These are phyloP conservation scores for Suhomyces faveliae DNA, from an alignment of 805 yeast genomes.

Conservation along the genomic window DNA sequence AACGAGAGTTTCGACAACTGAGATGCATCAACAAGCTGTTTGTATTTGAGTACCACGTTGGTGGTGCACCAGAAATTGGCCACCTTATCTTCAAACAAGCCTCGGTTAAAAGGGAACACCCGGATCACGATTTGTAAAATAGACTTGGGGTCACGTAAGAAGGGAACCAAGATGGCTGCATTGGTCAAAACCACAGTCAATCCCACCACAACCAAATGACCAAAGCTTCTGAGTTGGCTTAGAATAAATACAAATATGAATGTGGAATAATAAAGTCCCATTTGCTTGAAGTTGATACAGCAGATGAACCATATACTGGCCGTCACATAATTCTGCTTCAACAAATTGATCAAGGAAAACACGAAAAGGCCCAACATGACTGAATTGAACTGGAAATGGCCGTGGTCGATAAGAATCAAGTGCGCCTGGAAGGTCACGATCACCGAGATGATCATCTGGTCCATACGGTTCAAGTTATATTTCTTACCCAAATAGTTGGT, in stretches of 20 bases:
- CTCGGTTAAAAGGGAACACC: conserved; percentile 89
- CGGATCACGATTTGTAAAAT: conserved; percentile 59
- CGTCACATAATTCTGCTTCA: conserved; percentile 58
- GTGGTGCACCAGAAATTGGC: conserved; percentile 98
- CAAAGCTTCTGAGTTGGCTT: conserved; percentile 45
- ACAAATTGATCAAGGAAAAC: conserved; percentile 61
- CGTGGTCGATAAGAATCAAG: conserved; percentile 85
- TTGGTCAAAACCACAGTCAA: conserved; percentile 60
- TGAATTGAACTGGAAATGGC: conserved; percentile 93
- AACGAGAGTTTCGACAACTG: conserved; percentile 63
- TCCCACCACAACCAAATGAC: conserved; percentile 61
- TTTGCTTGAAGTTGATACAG: conserved; percentile 85
- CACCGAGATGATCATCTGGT: conserved; percentile 73
- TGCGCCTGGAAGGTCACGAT: conserved; percentile 85
- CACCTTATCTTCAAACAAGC: conserved; percentile 95
- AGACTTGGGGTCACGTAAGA: conserved; percentile 31
- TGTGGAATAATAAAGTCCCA: conserved; percentile 93
- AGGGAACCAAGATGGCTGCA: conserved; percentile 53
- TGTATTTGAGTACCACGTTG: conserved; percentile 73
- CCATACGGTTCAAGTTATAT: conserved; percentile 57
- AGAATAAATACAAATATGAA: conserved; percentile 79
- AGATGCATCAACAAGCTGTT: conserved; percentile 47
- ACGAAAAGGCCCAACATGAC: conserved; percentile 90
- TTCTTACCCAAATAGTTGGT: conserved; percentile 69
- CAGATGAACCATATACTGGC: conserved; percentile 78